Conservation (phyloP, 257 asterid species). For the Plantago major region DNA sequence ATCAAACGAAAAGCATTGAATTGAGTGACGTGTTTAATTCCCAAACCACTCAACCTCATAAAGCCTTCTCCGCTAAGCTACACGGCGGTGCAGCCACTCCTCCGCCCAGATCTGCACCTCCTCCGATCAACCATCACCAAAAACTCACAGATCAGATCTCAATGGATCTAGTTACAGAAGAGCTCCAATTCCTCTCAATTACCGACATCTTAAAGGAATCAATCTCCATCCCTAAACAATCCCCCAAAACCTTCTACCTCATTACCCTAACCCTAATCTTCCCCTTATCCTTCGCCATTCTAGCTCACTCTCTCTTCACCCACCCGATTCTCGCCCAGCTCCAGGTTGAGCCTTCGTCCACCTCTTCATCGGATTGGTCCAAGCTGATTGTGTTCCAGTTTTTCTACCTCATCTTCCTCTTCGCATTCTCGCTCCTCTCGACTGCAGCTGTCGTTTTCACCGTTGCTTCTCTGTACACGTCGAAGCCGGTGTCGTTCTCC, state of each 20-base stretch:
- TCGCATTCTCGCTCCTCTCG: conserved; percentile 82
- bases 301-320: conserved; percentile 91
- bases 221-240: conserved; percentile 67
- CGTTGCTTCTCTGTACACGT: conserved; percentile 78
- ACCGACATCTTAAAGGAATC: conserved; percentile 69
- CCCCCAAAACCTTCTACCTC: conserved; percentile 79
- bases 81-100: background rate
- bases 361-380: conserved; percentile 63
- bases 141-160: too few relatives aligned
- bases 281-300: conserved; percentile 88
- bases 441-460: conserved; percentile 96
- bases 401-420: conserved; percentile 77
- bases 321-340: conserved; percentile 73
- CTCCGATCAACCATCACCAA: background rate
- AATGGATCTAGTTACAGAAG: conserved; percentile 82
- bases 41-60: too few relatives aligned
- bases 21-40: too few relatives aligned
- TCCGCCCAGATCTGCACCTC: background rate
- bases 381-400: conserved; percentile 71
- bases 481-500: conserved; percentile 75
- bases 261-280: conserved; percentile 66
- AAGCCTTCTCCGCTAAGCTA: too few relatives aligned
- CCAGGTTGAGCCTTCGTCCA: conserved; percentile 39
- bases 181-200: conserved; percentile 64
- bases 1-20: background rate